These are phyloP conservation scores for Suhomyces vadensis DNA, from an alignment of 805 yeast genomes.

Conservation along the genomic window DNA sequence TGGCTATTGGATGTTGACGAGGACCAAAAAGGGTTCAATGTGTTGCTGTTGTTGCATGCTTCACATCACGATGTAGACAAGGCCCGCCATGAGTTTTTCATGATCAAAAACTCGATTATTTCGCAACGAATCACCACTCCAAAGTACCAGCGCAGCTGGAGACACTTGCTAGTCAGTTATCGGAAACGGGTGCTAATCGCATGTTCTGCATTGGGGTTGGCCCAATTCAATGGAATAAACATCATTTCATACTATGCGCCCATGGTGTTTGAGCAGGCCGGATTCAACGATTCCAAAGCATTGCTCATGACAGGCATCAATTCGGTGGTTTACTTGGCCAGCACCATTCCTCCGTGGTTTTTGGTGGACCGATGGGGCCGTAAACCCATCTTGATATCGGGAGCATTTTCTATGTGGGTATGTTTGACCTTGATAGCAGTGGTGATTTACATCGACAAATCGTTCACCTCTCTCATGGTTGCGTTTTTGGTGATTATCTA, in stretches of 20 bases:
- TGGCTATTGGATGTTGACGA: slow-evolving; percentile 84
- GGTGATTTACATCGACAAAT: slow-evolving; percentile 32
- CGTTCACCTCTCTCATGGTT: slow-evolving; percentile 39
- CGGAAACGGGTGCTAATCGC: slow-evolving; percentile 37
- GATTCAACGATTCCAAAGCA: slow-evolving; percentile 43
- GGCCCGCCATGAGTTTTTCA: slow-evolving; percentile 44
- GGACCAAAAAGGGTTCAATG: slow-evolving; percentile 54
- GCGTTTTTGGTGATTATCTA: slow-evolving; percentile 43
- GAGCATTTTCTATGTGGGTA: slow-evolving; percentile 41
- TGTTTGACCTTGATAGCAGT: slow-evolving; percentile 36
- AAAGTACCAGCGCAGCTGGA: slow-evolving; percentile 42
- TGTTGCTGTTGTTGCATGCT: slow-evolving; percentile 35
- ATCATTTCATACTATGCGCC: slow-evolving; percentile 61
- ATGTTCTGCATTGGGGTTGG: slow-evolving; percentile 46
- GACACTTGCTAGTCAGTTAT: slow-evolving; percentile 42
- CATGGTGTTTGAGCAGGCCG: slow-evolving; percentile 50
- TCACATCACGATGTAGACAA: slow-evolving; percentile 31
- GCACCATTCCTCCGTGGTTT: slow-evolving; percentile 48
- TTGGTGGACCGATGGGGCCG: slow-evolving; percentile 48
- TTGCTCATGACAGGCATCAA: slow-evolving; percentile 47
- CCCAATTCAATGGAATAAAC: slow-evolving; percentile 56
- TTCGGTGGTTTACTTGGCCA: slow-evolving; percentile 37
- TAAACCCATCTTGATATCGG: slow-evolving; percentile 44
- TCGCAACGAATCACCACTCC: slow-evolving; percentile 41
- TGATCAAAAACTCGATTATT: slow-evolving; percentile 48